Conservation (phyloP, 768 basidiomycete genomes). For the Suillus spraguei region DNA sequence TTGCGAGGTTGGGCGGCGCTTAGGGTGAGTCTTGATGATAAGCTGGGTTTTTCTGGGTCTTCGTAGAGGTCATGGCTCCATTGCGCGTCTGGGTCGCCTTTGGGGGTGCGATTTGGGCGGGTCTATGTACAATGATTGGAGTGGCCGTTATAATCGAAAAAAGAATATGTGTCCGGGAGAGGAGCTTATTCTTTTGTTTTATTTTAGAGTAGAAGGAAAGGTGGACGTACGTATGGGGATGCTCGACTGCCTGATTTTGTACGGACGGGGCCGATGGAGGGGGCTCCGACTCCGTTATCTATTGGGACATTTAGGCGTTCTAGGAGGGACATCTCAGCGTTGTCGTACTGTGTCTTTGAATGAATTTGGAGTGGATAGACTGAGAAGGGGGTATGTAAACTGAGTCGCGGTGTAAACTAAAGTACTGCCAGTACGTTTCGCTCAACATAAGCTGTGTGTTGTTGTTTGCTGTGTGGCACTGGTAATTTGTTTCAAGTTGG, state of each 20-base stretch:
- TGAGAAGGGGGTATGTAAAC: background rate
- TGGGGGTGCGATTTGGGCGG: constrained; percentile 55
- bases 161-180: background rate
- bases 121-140: constrained; percentile 17
- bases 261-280: constrained; percentile 28
- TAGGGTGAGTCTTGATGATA: constrained; percentile 57
- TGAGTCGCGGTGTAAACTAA: background rate
- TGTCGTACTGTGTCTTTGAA: background rate
- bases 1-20: constrained; percentile 48
- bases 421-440: background rate
- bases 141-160: background rate
- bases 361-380: background rate
- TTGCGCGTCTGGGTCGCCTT: constrained; percentile 63
- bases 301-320: constrained; percentile 31
- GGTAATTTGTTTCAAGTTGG: background rate
- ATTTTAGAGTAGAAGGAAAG: constrained; percentile 19
- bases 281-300: constrained; percentile 18
- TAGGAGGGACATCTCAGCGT: constrained; percentile 29
- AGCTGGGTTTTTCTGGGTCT: constrained; percentile 52
- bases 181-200: constrained; percentile 11
- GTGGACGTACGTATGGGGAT: constrained; percentile 38
- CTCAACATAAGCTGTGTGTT: constrained; percentile 20
- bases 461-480: constrained; percentile 33
- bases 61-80: constrained; percentile 80
- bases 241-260: constrained; percentile 32